phyloP scores from a whole-genome alignment of 2,329 filamentous ascomycete genomes.

The Zasmidium cellare region DNA sequence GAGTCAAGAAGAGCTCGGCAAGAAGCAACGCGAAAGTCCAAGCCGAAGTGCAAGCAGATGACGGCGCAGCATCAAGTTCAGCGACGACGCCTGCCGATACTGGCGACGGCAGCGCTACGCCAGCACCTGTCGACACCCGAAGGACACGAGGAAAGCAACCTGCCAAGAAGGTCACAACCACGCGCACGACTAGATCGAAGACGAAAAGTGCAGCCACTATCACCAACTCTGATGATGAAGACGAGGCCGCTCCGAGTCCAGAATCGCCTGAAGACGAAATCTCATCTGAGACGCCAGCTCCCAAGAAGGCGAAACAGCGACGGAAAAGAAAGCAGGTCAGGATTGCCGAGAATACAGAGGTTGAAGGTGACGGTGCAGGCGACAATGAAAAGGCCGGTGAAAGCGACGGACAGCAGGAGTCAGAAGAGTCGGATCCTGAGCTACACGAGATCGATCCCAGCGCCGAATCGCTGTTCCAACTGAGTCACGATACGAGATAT shows the following conservation, averaged over 20 bases:
- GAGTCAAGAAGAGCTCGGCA: conserved; percentile 21
- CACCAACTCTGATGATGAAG: conserved; percentile 22
- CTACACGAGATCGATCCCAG: conserved; percentile 59
- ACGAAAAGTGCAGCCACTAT: conserved; percentile 19
- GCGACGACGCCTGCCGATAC: not conserved
- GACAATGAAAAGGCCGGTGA: conserved; percentile 9
- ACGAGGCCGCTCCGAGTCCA: conserved; percentile 1
- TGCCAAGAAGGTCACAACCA: conserved; percentile 5
- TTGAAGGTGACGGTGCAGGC: conserved; percentile 3
- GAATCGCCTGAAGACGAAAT: not conserved
- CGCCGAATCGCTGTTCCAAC: conserved; percentile 69
- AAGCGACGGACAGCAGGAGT: conserved; percentile 10
- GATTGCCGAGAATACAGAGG: conserved; percentile 5
- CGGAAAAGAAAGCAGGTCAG: conserved; percentile 13
- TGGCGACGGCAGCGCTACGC: not conserved
- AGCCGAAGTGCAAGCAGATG: conserved; percentile 19
- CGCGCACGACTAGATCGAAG: conserved; percentile 12
- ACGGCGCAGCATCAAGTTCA: conserved; percentile 3
- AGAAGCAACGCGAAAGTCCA: conserved; percentile 24
- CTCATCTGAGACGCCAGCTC: not conserved
- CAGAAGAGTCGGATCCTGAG: conserved; percentile 34
- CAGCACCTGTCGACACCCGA: conserved; percentile 2
- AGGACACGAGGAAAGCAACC: conserved; percentile 8
- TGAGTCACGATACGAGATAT: conserved; percentile 59
- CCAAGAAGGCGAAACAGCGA: conserved; percentile 15